A percentile compares a stretch with the other conserved stretches of the same genome.
Conservation (phyloP, 75 land plant species). For the Cupressus sempervirens region DNA sequence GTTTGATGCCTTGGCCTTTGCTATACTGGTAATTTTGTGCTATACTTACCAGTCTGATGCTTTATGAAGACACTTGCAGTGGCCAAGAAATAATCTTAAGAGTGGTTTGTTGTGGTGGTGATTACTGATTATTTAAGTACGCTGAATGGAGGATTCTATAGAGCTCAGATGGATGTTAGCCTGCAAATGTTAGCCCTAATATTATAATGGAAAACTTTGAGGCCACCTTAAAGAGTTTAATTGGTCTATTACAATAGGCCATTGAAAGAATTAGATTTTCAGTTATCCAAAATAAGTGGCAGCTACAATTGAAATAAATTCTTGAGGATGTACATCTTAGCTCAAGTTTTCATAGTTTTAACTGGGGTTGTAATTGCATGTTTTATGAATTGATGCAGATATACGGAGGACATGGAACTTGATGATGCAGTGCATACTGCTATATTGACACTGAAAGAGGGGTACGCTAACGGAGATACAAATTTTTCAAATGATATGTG, state of each 20-base stretch:
- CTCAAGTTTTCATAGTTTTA: background rate
- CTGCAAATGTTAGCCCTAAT: background rate
- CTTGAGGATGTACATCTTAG: background rate
- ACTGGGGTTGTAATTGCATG: background rate
- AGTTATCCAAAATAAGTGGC: background rate
- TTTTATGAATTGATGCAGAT: conserved; percentile 33
- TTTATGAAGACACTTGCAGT: background rate
- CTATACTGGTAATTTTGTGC: background rate
- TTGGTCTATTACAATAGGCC: background rate
- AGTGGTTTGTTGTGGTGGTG: background rate
- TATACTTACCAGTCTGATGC: background rate
- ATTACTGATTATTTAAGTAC: background rate
- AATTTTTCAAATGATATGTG: background rate
- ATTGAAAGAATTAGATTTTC: background rate
- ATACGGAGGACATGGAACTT: conserved; percentile 97
- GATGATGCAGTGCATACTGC: conserved; percentile 99
- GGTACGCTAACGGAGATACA: conserved; percentile 37
- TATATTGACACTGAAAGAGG: conserved; percentile 96
- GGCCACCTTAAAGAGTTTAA: background rate
- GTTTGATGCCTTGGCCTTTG: background rate
- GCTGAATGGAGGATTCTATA: background rate
- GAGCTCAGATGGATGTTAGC: background rate
- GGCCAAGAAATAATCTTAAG: background rate
- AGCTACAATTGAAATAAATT: background rate
- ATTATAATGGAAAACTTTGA: background rate